Base-by-base conservation (phyloP, 2,329 filamentous ascomycete species). In the Neonectria ditissima region DNA sequence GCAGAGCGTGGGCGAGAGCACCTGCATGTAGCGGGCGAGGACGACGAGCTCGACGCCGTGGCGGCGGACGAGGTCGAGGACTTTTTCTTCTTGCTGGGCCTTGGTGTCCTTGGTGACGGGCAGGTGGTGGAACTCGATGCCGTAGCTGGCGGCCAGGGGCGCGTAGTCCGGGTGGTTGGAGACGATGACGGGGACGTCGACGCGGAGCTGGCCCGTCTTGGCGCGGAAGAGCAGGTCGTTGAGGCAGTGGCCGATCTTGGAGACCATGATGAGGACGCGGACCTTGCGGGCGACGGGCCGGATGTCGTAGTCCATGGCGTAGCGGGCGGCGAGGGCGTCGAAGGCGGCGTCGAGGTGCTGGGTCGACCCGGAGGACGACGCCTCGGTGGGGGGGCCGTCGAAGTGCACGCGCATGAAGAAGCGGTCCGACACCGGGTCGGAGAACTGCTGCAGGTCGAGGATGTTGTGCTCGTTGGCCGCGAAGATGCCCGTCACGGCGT, bases 371-470 rank as follows among this genome's bases (percentile, higher is more conserved):
- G 76, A 77, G 7, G n/a, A n/a, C n/a, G n/a, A n/a, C n/a, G n/a
- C n/a, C n/a, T 82, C 79, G 39, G 83, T 83, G 64, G 91, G 87
- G 10, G n/a, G n/a, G n/a, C n/a, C n/a, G n/a, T 88, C 90, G 73
- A 95, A 95, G 79, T 94, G 92, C 71, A 95, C 91, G 76, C 92
- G 88, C 92, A 96, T 95, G 82, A 96, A 96, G 83, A 96, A 96
- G 62, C 86, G 90, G 76, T 91, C 82, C 20, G 90, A 91, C 24
- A 83, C 86, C 26, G 89, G 87, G 79, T 95, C 92, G 44, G 89
- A 91, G 83, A 93, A 96, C 80, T 96, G 92, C 80, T 94, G 92
- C 68, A 94, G 87, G 80, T 96, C 92, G 68, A 95, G 83, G 76
- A 96, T 92, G 80, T 94, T 96, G 80, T 94, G 86, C 73, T 88